These are phyloP conservation scores for Phylloporus sp. DNA, from an alignment of 768 basidiomycete genomes.

Conservation along the genomic window DNA sequence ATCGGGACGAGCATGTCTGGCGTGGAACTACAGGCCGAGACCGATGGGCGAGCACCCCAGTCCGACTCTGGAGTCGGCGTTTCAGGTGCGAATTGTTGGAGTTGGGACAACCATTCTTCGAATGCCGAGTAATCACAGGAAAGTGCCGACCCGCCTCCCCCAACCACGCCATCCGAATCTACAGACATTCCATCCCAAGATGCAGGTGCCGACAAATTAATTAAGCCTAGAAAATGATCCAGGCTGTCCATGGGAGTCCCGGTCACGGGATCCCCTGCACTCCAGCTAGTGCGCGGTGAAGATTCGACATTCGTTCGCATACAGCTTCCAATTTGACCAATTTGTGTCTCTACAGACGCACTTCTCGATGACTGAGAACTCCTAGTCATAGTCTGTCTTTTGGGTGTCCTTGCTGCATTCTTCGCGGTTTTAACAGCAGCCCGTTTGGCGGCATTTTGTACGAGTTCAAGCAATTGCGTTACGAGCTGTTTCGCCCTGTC, in stretches of 20 bases:
- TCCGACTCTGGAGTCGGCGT: slow-evolving; percentile 11
- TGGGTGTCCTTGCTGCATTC: background rate
- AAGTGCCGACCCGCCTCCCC: slow-evolving; percentile 1
- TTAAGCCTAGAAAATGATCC: slow-evolving; percentile 37
- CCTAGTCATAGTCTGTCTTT: slow-evolving; percentile 30
- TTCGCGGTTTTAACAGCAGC: slow-evolving; percentile 47
- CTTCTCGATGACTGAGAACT: slow-evolving; percentile 31
- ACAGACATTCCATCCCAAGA: slow-evolving; percentile 8
- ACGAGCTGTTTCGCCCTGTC: slow-evolving; percentile 60
- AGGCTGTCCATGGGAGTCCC: slow-evolving; percentile 12
- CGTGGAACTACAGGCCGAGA: background rate
- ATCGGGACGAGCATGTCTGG: background rate
- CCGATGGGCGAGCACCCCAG: background rate
- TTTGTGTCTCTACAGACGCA: slow-evolving; percentile 16
- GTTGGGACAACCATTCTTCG: slow-evolving; percentile 48
- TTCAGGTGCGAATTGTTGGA: slow-evolving; percentile 39
- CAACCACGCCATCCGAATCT: slow-evolving; percentile 8
- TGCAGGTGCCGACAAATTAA: background rate
- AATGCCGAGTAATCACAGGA: slow-evolving; percentile 37
- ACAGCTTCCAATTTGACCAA: background rate
- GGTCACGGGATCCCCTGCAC: background rate
- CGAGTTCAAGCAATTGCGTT: slow-evolving; percentile 52
- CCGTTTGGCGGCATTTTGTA: slow-evolving; percentile 56
- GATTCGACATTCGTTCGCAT: background rate
- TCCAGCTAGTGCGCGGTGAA: background rate